Evolutionary conservation across 2,329 filamentous ascomycete genomes (phyloP).

Genomic region (Coleophoma cylindrospora): DNA sequence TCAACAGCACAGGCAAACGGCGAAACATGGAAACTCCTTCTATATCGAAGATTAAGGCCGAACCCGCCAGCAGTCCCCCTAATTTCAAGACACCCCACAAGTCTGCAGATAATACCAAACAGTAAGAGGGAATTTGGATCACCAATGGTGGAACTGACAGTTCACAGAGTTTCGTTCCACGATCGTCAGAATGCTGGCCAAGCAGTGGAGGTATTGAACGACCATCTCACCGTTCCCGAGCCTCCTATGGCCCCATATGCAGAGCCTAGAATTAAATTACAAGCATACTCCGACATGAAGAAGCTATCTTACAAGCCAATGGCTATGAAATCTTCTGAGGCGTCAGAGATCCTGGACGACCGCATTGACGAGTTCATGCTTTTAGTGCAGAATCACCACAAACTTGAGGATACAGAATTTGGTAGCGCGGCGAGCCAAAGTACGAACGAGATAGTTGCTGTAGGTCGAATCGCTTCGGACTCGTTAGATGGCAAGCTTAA

Average conservation of each 20-base stretch:
- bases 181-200: constrained; percentile 77
- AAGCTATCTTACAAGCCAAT: constrained; percentile 90
- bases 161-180: constrained; percentile 58
- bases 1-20: constrained; percentile 15
- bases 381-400: constrained; percentile 69
- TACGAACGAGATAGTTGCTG: constrained; percentile 80
- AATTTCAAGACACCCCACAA: constrained; percentile 35
- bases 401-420: constrained; percentile 74
- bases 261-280: constrained; percentile 77
- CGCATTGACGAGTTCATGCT: constrained; percentile 83
- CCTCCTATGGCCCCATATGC: constrained; percentile 66
- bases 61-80: constrained; percentile 38
- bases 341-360: constrained; percentile 90
- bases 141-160: constrained; percentile 26
- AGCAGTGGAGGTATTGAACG: constrained; percentile 77
- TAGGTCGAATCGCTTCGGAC: constrained; percentile 89
- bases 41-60: constrained; percentile 38
- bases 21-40: constrained; percentile 41
- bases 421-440: constrained; percentile 83
- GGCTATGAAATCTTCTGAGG: constrained; percentile 90
- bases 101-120: constrained; percentile 12
- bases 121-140: background rate
- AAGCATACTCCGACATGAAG: constrained; percentile 80
- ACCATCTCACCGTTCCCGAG: constrained; percentile 62
- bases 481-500: constrained; percentile 83